Evolutionary conservation across 2,329 filamentous ascomycete species (phyloP).

Genomic region (Hirsutella minnesotensis): DNA sequence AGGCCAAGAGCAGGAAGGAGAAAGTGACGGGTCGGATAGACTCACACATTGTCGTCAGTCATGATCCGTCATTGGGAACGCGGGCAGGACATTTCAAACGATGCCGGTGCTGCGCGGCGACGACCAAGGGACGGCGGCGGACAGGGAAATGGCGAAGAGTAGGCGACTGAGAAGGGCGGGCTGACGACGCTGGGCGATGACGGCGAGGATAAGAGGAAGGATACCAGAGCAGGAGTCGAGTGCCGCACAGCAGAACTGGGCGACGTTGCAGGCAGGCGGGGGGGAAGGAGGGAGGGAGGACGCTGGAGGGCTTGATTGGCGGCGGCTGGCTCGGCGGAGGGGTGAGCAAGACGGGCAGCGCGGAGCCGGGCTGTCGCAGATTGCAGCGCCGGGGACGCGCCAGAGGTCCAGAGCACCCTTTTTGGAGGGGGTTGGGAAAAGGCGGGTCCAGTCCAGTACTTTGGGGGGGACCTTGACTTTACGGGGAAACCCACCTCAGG

Average conservation of each 20-base stretch:
- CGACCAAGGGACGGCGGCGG: neutral
- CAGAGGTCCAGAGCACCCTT: neutral
- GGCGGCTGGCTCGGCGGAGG: conserved; percentile 2
- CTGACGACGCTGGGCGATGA: neutral
- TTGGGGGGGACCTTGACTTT: too few species aligned
- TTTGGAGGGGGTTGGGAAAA: neutral
- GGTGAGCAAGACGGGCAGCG: neutral
- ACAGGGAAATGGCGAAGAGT: neutral
- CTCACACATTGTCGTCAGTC: conserved; percentile 32
- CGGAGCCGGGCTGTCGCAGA: neutral
- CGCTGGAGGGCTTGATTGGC: conserved; percentile 4
- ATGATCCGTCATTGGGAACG: conserved; percentile 22
- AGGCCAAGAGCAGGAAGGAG: conserved; percentile 1
- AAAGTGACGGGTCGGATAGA: conserved; percentile 5
- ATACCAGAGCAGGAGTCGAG: neutral
- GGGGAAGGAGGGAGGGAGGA: neutral
- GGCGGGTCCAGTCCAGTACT: neutral
- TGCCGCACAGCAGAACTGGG: neutral
- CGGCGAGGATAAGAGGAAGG: conserved; percentile 1
- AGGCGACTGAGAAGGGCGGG: neutral
- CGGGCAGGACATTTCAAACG: conserved; percentile 21
- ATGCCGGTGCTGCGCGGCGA: conserved; percentile 4
- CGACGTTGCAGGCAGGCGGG: conserved; percentile 1
- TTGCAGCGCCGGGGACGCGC: neutral
- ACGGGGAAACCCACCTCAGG: too few species aligned